Conservation (phyloP, 257 asterid species). For the Solanum habrochaites region DNA sequence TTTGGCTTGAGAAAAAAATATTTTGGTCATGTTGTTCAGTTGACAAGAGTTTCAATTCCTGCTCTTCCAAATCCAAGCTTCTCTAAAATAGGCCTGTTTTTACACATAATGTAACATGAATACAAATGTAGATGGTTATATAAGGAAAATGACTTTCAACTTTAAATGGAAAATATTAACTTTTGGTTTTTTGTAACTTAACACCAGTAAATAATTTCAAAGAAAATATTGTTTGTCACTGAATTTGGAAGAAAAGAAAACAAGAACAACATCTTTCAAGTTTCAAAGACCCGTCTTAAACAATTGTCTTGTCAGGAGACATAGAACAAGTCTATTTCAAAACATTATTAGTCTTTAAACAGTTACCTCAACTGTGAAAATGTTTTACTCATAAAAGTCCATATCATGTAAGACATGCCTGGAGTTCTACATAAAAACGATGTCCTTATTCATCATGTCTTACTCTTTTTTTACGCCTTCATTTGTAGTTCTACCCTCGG, state of each 20-base stretch:
- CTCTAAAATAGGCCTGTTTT: background rate
- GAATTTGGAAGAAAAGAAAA: background rate
- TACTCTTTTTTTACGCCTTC: background rate
- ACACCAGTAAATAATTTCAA: too few relatives aligned
- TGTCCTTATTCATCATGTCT: constrained; percentile 3
- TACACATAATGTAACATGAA: background rate
- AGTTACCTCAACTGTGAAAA: background rate
- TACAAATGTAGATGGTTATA: background rate
- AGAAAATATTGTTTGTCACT: background rate
- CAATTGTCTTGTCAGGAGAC: background rate
- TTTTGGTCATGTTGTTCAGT: too few relatives aligned
- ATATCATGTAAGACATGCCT: background rate
- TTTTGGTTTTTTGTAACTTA: background rate
- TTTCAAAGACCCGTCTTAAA: too few relatives aligned
- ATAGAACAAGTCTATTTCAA: background rate
- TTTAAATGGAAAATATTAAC: background rate
- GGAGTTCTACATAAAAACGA: background rate
- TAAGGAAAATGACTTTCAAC: background rate
- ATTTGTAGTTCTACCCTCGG: background rate
- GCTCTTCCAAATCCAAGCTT: too few relatives aligned
- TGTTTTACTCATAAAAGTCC: background rate
- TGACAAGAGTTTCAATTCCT: too few relatives aligned
- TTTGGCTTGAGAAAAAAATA: too few relatives aligned
- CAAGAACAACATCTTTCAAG: background rate
- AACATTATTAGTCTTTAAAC: background rate